A percentile compares a stretch with the other conserved stretches of the same genome.
Conservation (phyloP, 257 asterid genomes). For the Mitragyna speciosa region DNA sequence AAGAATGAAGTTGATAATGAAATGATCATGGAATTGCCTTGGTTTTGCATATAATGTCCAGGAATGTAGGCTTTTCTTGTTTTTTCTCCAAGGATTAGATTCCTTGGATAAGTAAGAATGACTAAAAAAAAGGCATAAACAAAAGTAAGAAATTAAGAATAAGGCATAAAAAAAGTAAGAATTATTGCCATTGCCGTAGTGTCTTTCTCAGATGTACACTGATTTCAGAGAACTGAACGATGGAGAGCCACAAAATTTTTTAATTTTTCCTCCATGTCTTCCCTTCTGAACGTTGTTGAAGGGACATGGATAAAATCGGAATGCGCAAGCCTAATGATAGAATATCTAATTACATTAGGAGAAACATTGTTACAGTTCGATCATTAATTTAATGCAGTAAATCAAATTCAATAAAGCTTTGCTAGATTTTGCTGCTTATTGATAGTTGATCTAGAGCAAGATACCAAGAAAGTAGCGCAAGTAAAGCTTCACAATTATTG, state of each 20-base stretch:
- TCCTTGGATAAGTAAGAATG: too few species aligned
- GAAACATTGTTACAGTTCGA: too few species aligned
- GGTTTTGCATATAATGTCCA: background rate
- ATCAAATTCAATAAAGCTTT: too few species aligned
- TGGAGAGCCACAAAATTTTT: background rate
- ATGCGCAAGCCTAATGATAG: background rate
- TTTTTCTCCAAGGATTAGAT: background rate
- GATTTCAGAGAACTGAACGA: background rate
- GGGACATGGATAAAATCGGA: background rate
- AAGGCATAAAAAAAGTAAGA: background rate
- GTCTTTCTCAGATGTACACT: background rate
- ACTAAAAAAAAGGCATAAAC: too few species aligned
- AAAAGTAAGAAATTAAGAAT: background rate
- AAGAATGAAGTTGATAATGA: background rate
- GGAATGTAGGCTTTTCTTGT: background rate
- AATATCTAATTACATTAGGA: too few species aligned
- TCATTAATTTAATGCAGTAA: too few species aligned
- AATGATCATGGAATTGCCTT: background rate
- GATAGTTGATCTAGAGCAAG: too few species aligned
- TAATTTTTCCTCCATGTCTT: background rate
- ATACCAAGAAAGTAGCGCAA: too few species aligned
- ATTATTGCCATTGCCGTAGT: background rate
- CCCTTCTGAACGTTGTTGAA: background rate
- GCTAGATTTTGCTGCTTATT: too few species aligned
- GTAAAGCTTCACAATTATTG: too few species aligned